Evolutionary conservation across 2,329 filamentous ascomycete species (phyloP).

Genomic region (Xylaria digitata): DNA sequence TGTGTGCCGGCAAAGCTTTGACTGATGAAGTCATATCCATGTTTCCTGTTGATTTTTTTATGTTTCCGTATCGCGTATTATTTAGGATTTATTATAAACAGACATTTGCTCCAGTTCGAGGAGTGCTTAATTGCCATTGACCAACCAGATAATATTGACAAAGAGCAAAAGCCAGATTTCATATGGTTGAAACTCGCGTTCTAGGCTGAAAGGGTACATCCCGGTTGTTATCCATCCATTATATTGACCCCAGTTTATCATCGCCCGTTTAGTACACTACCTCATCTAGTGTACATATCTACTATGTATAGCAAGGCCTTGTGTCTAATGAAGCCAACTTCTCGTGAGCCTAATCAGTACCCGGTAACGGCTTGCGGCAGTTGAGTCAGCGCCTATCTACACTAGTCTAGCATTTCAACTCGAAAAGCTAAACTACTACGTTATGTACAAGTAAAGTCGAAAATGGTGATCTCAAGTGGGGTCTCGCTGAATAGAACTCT

Average conservation of each 20-base stretch:
- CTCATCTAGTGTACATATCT: conserved; percentile 2
- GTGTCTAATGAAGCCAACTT: conserved; percentile 11
- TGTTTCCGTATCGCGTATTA: conserved; percentile 9
- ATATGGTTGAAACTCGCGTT: conserved; percentile 36
- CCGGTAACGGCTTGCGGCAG: conserved; percentile 18
- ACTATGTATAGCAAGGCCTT: not conserved
- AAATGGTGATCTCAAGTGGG: conserved; percentile 21
- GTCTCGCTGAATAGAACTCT: conserved; percentile 13
- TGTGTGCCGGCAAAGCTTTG: conserved; percentile 4
- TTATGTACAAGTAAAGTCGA: conserved; percentile 10
- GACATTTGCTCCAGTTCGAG: conserved; percentile 12
- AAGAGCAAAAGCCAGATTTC: conserved; percentile 25
- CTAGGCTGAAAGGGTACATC: conserved; percentile 34
- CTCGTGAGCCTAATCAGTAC: not conserved
- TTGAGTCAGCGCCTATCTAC: conserved; percentile 3
- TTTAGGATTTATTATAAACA: conserved; percentile 11
- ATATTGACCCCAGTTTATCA: conserved; percentile 18
- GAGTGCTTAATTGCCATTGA: conserved; percentile 27
- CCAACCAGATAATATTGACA: conserved; percentile 20
- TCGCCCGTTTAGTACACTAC: conserved; percentile 13
- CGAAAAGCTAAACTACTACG: conserved; percentile 9
- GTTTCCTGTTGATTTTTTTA: conserved; percentile 6
- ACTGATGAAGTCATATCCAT: conserved; percentile 12
- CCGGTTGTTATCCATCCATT: conserved; percentile 30
- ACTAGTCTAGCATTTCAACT: not conserved